Evolutionary conservation across 2,329 filamentous ascomycete genomes (phyloP).

Genomic region (Malbranchea cinnamomea): DNA sequence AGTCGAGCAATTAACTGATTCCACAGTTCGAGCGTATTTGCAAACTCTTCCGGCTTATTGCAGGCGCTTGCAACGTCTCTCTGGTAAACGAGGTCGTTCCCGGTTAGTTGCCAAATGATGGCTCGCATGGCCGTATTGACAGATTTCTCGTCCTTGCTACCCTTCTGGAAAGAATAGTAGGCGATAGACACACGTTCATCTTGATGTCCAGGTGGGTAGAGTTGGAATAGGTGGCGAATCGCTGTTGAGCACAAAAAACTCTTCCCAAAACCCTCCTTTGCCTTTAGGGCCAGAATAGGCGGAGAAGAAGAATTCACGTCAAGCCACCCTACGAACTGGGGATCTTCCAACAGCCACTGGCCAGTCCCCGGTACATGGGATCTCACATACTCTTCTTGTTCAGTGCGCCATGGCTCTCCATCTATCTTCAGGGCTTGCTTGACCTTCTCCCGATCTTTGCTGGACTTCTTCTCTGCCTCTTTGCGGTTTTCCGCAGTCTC

Average conservation of each 20-base stretch:
- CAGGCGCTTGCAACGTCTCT: slow-evolving; percentile 9
- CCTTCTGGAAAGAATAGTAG: slow-evolving; percentile 10
- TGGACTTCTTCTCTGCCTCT: slow-evolving; percentile 7
- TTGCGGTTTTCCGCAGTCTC: slow-evolving; percentile 5
- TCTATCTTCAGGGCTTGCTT: slow-evolving; percentile 10
- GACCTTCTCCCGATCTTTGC: slow-evolving; percentile 8
- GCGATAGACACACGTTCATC: slow-evolving; percentile 7
- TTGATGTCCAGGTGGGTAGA: slow-evolving; percentile 7
- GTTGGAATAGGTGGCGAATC: slow-evolving; percentile 7
- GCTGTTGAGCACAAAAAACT: slow-evolving; percentile 9
- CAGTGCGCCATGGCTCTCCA: slow-evolving; percentile 8
- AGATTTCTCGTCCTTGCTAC: slow-evolving; percentile 9
- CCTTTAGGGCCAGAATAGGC: slow-evolving; percentile 9
- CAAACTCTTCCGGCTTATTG: slow-evolving; percentile 10
- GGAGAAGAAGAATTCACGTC: slow-evolving; percentile 1
- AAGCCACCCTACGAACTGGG: slow-evolving; percentile 8
- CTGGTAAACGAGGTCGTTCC: slow-evolving; percentile 9
- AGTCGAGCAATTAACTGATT: slow-evolving; percentile 9
- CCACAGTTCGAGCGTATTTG: slow-evolving; percentile 9
- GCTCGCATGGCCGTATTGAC: slow-evolving; percentile 9
- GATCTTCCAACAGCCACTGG: slow-evolving; percentile 8
- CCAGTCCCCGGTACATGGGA: slow-evolving; percentile 7
- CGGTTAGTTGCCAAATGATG: slow-evolving; percentile 9
- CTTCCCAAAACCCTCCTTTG: slow-evolving; percentile 9
- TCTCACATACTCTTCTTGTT: slow-evolving; percentile 10